phyloP scores from a whole-genome alignment of 257 asterid species.

The Solanum ossicruentum region DNA sequence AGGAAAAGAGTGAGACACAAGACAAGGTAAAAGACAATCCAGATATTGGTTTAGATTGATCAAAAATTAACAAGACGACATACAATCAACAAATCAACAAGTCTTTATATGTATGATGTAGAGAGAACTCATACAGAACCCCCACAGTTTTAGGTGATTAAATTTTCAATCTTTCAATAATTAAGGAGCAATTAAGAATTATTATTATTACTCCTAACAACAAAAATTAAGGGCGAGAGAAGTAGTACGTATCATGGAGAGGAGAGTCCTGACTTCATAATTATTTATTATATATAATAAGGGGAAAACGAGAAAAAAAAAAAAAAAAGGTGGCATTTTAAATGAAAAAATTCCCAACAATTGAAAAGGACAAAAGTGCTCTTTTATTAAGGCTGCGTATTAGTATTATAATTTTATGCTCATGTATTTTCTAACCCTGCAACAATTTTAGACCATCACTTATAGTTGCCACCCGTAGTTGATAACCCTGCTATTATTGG shows the following conservation, averaged over 20 bases:
- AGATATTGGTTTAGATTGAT: conserved; percentile 13
- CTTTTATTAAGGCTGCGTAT: background rate
- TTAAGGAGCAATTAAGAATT: background rate
- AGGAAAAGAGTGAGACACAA: background rate
- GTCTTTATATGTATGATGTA: background rate
- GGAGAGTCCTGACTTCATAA: background rate
- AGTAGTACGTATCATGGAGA: background rate
- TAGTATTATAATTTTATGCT: background rate
- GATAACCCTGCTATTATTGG: background rate
- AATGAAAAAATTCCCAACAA: background rate
- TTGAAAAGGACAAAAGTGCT: background rate
- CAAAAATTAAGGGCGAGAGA: background rate
- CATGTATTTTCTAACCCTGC: background rate
- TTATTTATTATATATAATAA: background rate
- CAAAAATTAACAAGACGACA: background rate
- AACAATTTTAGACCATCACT: background rate
- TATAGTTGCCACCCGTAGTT: background rate
- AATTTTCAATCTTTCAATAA: background rate
- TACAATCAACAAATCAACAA: conserved; percentile 3
- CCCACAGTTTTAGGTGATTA: background rate
- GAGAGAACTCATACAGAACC: background rate
- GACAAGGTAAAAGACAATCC: conserved; percentile 14
- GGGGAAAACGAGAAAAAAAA: background rate
- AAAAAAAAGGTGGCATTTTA: background rate
- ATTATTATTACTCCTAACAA: background rate